Evolutionary conservation across 116 monocot species (phyloP).

Genomic region (Posidonia oceanica): DNA sequence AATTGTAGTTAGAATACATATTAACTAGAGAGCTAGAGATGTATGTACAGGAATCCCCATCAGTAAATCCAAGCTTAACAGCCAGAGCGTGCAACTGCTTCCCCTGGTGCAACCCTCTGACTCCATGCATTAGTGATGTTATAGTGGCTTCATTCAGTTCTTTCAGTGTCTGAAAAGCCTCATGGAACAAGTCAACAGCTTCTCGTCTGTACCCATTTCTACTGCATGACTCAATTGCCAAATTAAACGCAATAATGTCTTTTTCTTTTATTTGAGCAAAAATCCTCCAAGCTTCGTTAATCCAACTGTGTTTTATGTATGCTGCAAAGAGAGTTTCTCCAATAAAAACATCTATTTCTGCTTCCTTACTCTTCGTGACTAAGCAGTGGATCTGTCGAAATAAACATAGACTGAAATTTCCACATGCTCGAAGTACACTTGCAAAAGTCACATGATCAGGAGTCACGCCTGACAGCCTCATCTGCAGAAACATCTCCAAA

Average conservation of each 20-base stretch:
- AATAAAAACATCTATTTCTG: conserved; percentile 26
- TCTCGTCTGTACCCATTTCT: conserved; percentile 24
- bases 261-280: conserved; percentile 33
- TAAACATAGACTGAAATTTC: conserved; percentile 3
- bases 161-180: conserved; percentile 17
- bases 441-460: conserved; percentile 43
- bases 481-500: conserved; percentile 17
- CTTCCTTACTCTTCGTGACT: conserved; percentile 20
- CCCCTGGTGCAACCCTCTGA: conserved; percentile 17
- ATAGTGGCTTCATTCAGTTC: conserved; percentile 22
- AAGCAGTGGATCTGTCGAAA: conserved; percentile 34
- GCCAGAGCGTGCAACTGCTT: conserved; percentile 40
- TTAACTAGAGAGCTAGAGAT: conserved; percentile 24
- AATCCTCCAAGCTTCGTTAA: conserved; percentile 26
- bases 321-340: conserved; percentile 32
- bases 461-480: conserved; percentile 20
- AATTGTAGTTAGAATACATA: conserved; percentile 30
- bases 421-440: conserved; percentile 29
- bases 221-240: conserved; percentile 29
- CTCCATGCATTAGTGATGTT: conserved; percentile 12
- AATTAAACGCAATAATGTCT: conserved; percentile 32
- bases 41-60: background rate
- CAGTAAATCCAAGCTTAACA: conserved; percentile 27
- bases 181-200: conserved; percentile 24
- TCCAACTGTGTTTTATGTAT: conserved; percentile 25